phyloP scores from a whole-genome alignment of 1,284 basidiomycete genomes.

The Spongiforma sp. region DNA sequence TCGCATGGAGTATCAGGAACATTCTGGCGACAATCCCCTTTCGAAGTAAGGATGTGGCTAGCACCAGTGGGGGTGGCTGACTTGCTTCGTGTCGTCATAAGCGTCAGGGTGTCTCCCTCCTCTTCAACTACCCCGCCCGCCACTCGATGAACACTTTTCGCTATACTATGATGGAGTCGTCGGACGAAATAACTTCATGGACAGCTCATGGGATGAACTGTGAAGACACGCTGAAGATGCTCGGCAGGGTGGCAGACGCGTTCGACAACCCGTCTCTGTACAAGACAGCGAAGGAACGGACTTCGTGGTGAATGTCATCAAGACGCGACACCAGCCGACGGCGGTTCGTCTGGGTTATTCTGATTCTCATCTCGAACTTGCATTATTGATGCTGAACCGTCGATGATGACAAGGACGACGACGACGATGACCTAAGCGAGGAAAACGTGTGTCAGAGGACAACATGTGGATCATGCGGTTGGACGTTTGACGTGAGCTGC shows the following conservation, averaged over 20 bases:
- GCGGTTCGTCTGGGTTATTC: constrained; percentile 18
- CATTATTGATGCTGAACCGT: not conserved
- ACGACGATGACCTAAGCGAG: constrained; percentile 25
- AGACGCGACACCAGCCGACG: constrained; percentile 22
- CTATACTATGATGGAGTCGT: too few relatives aligned
- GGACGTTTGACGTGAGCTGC: constrained; percentile 18
- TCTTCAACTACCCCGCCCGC: too few relatives aligned
- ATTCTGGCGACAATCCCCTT: too few relatives aligned
- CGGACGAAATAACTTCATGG: not conserved
- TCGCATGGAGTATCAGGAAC: too few relatives aligned
- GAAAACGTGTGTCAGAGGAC: constrained; percentile 13
- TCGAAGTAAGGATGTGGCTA: too few relatives aligned
- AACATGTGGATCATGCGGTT: constrained; percentile 9
- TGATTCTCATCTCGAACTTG: too few relatives aligned
- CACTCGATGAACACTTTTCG: too few relatives aligned
- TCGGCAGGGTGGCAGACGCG: constrained; percentile 36
- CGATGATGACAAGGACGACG: not conserved
- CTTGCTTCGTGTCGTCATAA: too few relatives aligned
- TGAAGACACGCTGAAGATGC: constrained; percentile 27
- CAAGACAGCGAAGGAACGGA: constrained; percentile 23
- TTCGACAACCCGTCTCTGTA: constrained; percentile 31
- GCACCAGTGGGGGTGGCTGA: too few relatives aligned
- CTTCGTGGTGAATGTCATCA: constrained; percentile 31
- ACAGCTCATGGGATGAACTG: not conserved
- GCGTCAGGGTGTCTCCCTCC: too few relatives aligned